Percentiles rank a stretch among this genome's conserved stretches.
phyloP scores from a whole-genome alignment of 352 stramenopile genomes.

The Thalassiosira livingstoniorum region DNA sequence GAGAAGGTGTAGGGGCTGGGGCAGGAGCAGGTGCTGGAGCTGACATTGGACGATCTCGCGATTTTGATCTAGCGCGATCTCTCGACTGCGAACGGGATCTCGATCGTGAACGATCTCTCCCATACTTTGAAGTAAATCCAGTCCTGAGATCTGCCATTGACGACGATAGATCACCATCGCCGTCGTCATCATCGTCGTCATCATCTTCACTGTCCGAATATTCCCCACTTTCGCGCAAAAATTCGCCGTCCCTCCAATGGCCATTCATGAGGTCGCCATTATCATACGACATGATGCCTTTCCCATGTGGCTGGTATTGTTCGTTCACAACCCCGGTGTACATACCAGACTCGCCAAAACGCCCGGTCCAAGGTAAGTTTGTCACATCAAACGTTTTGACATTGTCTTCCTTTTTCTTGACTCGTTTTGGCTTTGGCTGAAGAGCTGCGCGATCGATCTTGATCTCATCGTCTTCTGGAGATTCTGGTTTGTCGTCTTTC shows the following conservation, averaged over 20 bases:
- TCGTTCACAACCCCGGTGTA: conserved; percentile 57
- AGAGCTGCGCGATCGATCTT: conserved; percentile 29
- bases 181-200: conserved; percentile 35
- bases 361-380: conserved; percentile 53
- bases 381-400: conserved; percentile 49
- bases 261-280: conserved; percentile 52
- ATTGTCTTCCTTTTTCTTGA: conserved; percentile 13
- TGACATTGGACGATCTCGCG: too few species aligned
- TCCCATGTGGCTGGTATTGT: conserved; percentile 54
- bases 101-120: conserved; percentile 40
- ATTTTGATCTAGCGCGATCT: too few species aligned
- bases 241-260: conserved; percentile 53
- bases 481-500: background rate
- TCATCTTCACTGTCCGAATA: conserved; percentile 57
- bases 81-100: conserved; percentile 42
- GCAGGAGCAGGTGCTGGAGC: conserved; percentile 5
- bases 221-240: conserved; percentile 42
- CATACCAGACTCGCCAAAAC: conserved; percentile 54
- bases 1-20: conserved; percentile 6
- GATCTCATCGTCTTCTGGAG: conserved; percentile 20
- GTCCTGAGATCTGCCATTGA: conserved; percentile 48
- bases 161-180: conserved; percentile 43
- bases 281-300: conserved; percentile 60
- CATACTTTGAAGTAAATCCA: conserved; percentile 3
- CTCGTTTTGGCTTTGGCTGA: conserved; percentile 17